A percentile compares a stretch with the other conserved stretches of the same genome.
Conservation (phyloP, 208 protist species). For the Crithidia brevicula region DNA sequence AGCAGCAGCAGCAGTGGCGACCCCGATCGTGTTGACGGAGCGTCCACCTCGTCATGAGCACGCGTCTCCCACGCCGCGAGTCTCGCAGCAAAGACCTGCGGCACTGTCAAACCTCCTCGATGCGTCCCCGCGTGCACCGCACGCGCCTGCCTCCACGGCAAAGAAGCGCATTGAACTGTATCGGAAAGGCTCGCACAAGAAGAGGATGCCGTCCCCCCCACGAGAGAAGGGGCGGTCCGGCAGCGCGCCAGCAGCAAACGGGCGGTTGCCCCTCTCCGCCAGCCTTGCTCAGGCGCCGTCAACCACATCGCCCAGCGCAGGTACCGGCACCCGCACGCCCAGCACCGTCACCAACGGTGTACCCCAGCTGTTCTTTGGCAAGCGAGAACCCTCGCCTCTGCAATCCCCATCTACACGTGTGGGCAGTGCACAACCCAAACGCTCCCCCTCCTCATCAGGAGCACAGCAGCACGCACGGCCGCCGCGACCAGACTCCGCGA, state of each 20-base stretch:
- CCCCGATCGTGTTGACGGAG: background rate
- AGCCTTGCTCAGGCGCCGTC: background rate
- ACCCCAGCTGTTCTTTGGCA: constrained; percentile 30
- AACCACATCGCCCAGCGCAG: background rate
- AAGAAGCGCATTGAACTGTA: constrained; percentile 21
- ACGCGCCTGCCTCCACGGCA: background rate
- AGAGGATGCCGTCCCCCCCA: background rate
- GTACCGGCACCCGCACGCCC: background rate
- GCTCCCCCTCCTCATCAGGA: background rate
- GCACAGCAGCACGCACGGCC: background rate
- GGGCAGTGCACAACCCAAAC: background rate
- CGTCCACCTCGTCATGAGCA: constrained; percentile 8
- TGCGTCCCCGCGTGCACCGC: too few relatives aligned
- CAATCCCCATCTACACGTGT: background rate
- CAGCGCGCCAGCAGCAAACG: constrained; percentile 5
- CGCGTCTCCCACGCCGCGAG: background rate
- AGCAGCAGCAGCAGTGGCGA: background rate
- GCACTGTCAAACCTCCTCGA: too few relatives aligned
- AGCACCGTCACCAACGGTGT: constrained; percentile 23
- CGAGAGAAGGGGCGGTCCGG: constrained; percentile 1
- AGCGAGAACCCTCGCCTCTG: constrained; percentile 11
- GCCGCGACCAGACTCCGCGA: background rate
- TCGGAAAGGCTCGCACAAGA: background rate
- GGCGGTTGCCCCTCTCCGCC: background rate
- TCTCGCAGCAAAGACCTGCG: too few relatives aligned